Evolutionary conservation across 805 yeast genomes (phyloP), one percentile per base, ranked within the genome.

Genomic region (Deakozyma indianensis): DNA sequence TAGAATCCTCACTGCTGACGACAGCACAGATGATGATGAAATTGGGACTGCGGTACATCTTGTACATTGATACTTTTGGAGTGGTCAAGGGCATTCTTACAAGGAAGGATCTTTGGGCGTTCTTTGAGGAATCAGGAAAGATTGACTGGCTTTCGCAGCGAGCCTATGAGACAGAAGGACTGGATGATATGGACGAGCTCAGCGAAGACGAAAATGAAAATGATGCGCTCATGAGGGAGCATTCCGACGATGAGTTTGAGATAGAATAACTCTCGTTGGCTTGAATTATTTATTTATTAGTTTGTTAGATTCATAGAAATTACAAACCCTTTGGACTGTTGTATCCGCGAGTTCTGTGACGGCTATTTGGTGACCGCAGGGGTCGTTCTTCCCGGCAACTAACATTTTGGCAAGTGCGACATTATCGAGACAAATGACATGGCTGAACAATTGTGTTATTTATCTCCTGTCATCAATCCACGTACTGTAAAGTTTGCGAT

Each of bases 11-110:
- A 24, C 47, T 71, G 3, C 51, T 62, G 25, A 59, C 71, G 0
- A 65, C 57, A 1, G 64, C 65, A 40, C 61, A 60, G 40, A 56
- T 67, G 46, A 63, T 71, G 44, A 64, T 65, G 47, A 61, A 61
- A 42, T 50, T 71, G 51, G 69, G 69, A 4, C 47, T 67, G 15
- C 38, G 56, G 52, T 45, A 58, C 57, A 47, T 65, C 57, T 42
- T 67, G 57, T 48, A 56, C 41, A 50, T 62, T 42, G 24, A 53
- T 49, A 45, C 41, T 23, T 43, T 43, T 32, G 56, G 67, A 42
- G 43, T 48, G 22, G 51, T 68, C 20, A 51, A 52, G 42, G 74
- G 75, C 2, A 29, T 67, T 5, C 47, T 70, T 20, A 63, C 68
- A 16, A 55, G 61, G 43, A 56, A 55, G 22, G 70, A 66, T 45